phyloP scores from a whole-genome alignment of 2,329 filamentous ascomycete species.

The Lizonia empirigonia region DNA sequence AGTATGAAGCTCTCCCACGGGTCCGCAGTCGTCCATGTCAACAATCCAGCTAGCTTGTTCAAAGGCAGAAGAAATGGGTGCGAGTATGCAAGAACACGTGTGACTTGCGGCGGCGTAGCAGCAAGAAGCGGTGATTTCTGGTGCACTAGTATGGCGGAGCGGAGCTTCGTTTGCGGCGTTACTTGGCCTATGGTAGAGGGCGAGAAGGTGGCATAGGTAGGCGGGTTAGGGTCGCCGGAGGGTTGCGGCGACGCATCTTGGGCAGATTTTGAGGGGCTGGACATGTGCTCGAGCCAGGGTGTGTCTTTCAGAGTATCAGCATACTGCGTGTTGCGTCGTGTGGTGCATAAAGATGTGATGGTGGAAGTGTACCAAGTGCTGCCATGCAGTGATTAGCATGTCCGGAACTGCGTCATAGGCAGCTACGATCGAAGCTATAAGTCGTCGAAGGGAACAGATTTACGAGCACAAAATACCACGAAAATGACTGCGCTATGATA shows the following conservation, averaged over 20 bases:
- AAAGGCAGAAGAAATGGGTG: constrained; percentile 91
- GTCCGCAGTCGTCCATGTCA: constrained; percentile 94
- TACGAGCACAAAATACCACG: not conserved
- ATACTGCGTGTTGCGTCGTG: constrained; percentile 25
- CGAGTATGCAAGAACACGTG: constrained; percentile 90
- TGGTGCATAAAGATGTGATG: constrained; percentile 14
- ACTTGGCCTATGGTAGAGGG: constrained; percentile 76
- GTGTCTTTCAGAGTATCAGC: constrained; percentile 45
- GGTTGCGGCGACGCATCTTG: constrained; percentile 47
- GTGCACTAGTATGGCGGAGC: constrained; percentile 92
- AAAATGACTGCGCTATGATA: not conserved
- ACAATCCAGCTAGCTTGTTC: constrained; percentile 80
- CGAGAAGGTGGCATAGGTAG: constrained; percentile 89
- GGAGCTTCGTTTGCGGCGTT: constrained; percentile 72
- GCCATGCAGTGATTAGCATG: constrained; percentile 45
- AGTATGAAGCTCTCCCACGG: constrained; percentile 97
- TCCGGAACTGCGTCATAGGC: constrained; percentile 46
- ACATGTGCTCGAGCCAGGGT: constrained; percentile 52
- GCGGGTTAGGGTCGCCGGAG: constrained; percentile 57
- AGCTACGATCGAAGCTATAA: constrained; percentile 32
- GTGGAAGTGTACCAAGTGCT: constrained; percentile 45
- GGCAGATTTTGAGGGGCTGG: constrained; percentile 43
- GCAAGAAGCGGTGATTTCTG: constrained; percentile 93
- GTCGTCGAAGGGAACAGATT: not conserved
- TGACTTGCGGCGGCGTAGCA: constrained; percentile 93